phyloP scores from a whole-genome alignment of 2,329 filamentous ascomycete species.

The Nemania sp. region DNA sequence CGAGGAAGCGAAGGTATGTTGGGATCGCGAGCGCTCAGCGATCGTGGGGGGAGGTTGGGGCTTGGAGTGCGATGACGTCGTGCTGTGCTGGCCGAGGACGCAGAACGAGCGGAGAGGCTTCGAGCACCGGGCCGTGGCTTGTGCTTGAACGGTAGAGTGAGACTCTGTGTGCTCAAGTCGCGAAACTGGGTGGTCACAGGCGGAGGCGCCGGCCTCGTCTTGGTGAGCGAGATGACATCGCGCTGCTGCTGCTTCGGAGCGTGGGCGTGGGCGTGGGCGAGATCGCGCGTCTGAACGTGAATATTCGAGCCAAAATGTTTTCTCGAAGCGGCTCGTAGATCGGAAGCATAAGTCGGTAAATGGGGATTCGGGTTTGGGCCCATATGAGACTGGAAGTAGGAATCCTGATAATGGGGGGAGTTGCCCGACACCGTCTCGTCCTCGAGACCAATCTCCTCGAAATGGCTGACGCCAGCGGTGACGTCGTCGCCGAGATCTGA shows the following conservation, averaged over 20 bases:
- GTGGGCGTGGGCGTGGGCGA: too few relatives aligned
- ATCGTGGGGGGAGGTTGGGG: slow-evolving; percentile 45
- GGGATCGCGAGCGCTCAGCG: slow-evolving; percentile 50
- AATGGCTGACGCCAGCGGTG: slow-evolving; percentile 75
- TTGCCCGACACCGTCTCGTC: slow-evolving; percentile 58
- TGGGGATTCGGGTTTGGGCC: slow-evolving; percentile 49
- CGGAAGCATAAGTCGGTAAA: slow-evolving; percentile 50
- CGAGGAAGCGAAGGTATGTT: slow-evolving; percentile 47
- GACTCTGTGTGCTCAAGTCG: slow-evolving; percentile 49
- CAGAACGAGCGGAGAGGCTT: slow-evolving; percentile 44
- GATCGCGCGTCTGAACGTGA: slow-evolving; percentile 37
- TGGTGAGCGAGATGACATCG: slow-evolving; percentile 38
- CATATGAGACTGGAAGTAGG: slow-evolving; percentile 29
- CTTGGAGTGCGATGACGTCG: slow-evolving; percentile 56
- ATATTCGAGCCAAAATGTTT: slow-evolving; percentile 37
- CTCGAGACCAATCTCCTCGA: slow-evolving; percentile 90
- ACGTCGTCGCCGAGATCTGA: slow-evolving; percentile 72
- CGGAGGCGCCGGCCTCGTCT: slow-evolving; percentile 49
- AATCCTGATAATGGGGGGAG: slow-evolving; percentile 40
- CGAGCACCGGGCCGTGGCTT: slow-evolving; percentile 39
- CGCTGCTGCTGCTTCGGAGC: slow-evolving; percentile 40
- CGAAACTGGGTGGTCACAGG: slow-evolving; percentile 52
- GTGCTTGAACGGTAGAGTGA: slow-evolving; percentile 36
- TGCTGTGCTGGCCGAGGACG: slow-evolving; percentile 44
- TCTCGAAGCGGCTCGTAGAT: slow-evolving; percentile 43